Evolutionary conservation across 78 protist genomes (phyloP).

Genomic region (Polysphondylium violaceum): DNA sequence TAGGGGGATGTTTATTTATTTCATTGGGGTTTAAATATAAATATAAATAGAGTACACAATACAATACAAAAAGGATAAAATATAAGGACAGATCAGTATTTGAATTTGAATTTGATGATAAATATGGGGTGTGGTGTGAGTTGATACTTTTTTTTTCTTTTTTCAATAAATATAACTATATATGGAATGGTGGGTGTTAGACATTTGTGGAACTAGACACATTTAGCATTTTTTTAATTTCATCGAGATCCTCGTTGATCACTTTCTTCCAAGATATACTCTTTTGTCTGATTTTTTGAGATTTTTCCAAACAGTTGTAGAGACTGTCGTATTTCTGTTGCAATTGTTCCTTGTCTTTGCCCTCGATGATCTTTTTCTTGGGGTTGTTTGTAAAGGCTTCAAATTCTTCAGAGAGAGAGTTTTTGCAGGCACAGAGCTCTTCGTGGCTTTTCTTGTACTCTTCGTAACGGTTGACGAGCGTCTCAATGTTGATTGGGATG

Average conservation of each 20-base stretch:
- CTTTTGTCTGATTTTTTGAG: slow-evolving; percentile 32
- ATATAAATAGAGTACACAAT: no score
- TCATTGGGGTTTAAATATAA: no score
- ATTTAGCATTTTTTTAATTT: no score
- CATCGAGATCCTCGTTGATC: slow-evolving; percentile 56
- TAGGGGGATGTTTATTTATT: no score
- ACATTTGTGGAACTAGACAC: no score
- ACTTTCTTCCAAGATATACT: slow-evolving; percentile 11
- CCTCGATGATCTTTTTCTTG: slow-evolving; percentile 34
- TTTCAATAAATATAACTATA: no score
- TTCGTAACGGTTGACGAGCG: neutral
- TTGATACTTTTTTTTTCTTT: no score
- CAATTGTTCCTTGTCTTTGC: slow-evolving; percentile 44
- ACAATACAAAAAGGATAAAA: no score
- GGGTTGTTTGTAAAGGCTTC: slow-evolving; percentile 35
- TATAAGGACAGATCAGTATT: no score
- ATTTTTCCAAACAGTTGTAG: slow-evolving; percentile 15
- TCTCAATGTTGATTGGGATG: slow-evolving; percentile 31
- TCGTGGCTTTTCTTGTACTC: slow-evolving; percentile 42
- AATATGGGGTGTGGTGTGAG: no score
- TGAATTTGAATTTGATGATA: no score
- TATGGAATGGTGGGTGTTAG: no score
- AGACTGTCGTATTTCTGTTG: slow-evolving; percentile 32
- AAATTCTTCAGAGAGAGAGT: slow-evolving; percentile 4
- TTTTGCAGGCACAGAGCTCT: neutral